Conservation (phyloP, 2,329 filamentous ascomycete genomes). For the Fusarium burgessii region DNA sequence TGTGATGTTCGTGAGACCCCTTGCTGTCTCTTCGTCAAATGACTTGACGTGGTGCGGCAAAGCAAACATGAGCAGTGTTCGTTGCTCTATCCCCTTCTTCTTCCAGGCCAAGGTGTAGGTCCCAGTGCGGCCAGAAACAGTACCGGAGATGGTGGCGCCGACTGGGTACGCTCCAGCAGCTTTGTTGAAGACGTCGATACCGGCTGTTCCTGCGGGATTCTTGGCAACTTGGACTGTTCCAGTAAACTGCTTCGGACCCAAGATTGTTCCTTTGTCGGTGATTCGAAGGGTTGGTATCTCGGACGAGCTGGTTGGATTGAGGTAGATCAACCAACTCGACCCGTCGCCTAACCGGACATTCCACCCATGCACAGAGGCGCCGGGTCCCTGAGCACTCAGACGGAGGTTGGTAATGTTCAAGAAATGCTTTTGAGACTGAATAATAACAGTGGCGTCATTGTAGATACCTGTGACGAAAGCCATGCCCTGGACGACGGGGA, state of each 20-base stretch:
- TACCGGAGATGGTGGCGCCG: neutral
- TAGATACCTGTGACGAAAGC: neutral
- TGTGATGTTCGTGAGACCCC: neutral
- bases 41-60: neutral
- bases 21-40: neutral
- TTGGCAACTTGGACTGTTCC: neutral
- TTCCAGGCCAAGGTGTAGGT: neutral
- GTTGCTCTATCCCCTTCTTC: neutral
- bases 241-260: neutral
- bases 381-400: neutral
- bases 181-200: neutral
- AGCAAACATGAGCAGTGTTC: neutral
- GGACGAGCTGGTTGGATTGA: neutral
- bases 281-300: neutral
- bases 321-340: neutral
- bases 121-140: neutral
- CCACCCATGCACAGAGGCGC: neutral
- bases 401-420: neutral
- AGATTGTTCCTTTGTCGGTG: neutral
- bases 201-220: neutral
- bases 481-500: neutral
- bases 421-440: neutral
- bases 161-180: neutral
- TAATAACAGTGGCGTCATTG: neutral
- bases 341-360: neutral